Evolutionary conservation across 495 filamentous ascomycete genomes (phyloP), one percentile per base, ranked within the genome.

Genomic region (Xylaria sp.): DNA sequence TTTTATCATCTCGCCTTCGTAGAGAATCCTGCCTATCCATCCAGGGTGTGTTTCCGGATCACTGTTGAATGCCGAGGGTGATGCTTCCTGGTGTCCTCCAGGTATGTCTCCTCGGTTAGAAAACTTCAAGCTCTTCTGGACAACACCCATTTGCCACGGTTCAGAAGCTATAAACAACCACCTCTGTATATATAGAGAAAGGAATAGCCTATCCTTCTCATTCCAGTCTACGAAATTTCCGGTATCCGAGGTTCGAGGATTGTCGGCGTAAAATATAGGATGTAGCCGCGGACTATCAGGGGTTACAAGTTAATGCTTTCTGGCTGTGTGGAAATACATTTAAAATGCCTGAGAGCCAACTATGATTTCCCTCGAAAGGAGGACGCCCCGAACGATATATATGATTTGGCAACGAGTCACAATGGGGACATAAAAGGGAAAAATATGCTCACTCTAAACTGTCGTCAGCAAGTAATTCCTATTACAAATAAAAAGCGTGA

Each of bases 271-370:
- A 11, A 40, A 67, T 55, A 24, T 37, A 26, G 64, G 17, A 55
- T n/a, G n/a, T 24, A 67, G 1, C 19, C 46, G n/a, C n/a, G 64
- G 64, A 67, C 64, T 67, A 29, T 1, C 62, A 66, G 29, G 31
- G 52, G 29, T 11, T 1, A 44, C 19, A 35, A 52, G 46, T 66
- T 26, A 52, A 26, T 24, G 17, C 15, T 37, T 50, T 12, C 29
- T 19, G 3, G 1, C n/a, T 52, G 31, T 5, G 44, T 8, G 9
- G 5, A 17, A 37, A 21, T 4, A 44, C 14, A 37, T 40, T n/a
- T 4, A 1, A 11, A 44, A 12, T 21, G 26, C 17, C 2, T 17
- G 21, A 5, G 21, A 43, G 37, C 11, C 8, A 24, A 40, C 33
- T 26, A 9, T 6, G 15, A 7, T 7, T 31, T 35, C 53, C 15